Conservation (phyloP, 257 asterid species). For the Solanum lycopersicoides region DNA sequence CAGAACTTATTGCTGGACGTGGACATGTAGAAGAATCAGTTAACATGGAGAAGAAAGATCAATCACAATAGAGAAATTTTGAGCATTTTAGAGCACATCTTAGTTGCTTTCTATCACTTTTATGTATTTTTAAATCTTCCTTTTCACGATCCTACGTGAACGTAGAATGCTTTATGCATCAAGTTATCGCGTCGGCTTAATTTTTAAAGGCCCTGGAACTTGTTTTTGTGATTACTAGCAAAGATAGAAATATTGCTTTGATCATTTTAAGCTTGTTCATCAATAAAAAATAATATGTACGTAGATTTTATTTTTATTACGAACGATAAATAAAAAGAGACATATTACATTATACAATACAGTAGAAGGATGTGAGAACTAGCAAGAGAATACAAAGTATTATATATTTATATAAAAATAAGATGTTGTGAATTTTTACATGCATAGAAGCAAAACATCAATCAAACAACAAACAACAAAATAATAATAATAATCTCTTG, state of each 20-base stretch:
- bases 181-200: not conserved
- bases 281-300: too few species aligned
- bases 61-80: not conserved
- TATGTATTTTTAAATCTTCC: not conserved
- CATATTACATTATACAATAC: not conserved
- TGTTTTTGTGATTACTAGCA: not conserved
- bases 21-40: not conserved
- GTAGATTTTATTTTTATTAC: too few species aligned
- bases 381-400: not conserved
- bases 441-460: not conserved
- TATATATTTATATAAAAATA: not conserved
- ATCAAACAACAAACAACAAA: not conserved
- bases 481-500: not conserved
- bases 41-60: not conserved
- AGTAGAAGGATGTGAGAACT: not conserved
- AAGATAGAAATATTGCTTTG: fast-evolving
- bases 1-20: conserved; percentile 50
- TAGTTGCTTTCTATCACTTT: not conserved
- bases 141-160: not conserved
- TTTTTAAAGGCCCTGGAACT: not conserved
- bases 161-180: not conserved
- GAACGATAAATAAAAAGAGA: too few species aligned
- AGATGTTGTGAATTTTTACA: not conserved
- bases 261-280: not conserved
- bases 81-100: not conserved